Conservation (phyloP, 2,329 filamentous ascomycete genomes). For the Colletotrichum brevisporum region DNA sequence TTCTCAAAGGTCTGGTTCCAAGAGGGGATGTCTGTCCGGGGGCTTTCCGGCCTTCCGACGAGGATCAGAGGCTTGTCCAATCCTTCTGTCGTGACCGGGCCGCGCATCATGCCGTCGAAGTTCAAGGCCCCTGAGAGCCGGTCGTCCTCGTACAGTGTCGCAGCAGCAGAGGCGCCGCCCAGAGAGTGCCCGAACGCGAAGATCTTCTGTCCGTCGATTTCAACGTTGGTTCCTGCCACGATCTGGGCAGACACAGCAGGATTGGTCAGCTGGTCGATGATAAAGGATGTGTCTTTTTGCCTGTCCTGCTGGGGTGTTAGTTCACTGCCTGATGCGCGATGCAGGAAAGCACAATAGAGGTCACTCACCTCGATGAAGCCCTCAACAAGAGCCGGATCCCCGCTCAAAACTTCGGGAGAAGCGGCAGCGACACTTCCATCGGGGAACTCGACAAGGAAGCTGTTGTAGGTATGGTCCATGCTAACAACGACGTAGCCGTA, state of each 20-base stretch:
- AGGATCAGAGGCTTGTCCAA: slow-evolving; percentile 49
- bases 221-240: neutral
- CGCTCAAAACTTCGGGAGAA: neutral
- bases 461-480: slow-evolving; percentile 64
- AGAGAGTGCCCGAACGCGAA: slow-evolving; percentile 56
- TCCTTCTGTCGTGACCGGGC: slow-evolving; percentile 46
- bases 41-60: slow-evolving; percentile 45
- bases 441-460: slow-evolving; percentile 60
- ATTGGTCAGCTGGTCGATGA: slow-evolving; percentile 50
- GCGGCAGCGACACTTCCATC: slow-evolving; percentile 53
- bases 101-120: slow-evolving; percentile 55
- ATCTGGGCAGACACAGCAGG: neutral
- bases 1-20: slow-evolving; percentile 50
- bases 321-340: neutral
- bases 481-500: slow-evolving; percentile 61
- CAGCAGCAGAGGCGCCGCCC: slow-evolving; percentile 54
- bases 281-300: slow-evolving; percentile 53
- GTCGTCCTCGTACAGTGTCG: slow-evolving; percentile 47
- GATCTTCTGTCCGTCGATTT: slow-evolving; percentile 41
- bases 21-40: slow-evolving; percentile 43
- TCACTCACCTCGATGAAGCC: neutral
- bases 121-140: slow-evolving; percentile 54
- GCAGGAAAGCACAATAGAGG: too few relatives aligned
- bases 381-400: neutral
- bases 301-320: slow-evolving; percentile 45